Evolutionary conservation across 305 asterid genomes (phyloP).

Genomic region (Andrographis paniculata): DNA sequence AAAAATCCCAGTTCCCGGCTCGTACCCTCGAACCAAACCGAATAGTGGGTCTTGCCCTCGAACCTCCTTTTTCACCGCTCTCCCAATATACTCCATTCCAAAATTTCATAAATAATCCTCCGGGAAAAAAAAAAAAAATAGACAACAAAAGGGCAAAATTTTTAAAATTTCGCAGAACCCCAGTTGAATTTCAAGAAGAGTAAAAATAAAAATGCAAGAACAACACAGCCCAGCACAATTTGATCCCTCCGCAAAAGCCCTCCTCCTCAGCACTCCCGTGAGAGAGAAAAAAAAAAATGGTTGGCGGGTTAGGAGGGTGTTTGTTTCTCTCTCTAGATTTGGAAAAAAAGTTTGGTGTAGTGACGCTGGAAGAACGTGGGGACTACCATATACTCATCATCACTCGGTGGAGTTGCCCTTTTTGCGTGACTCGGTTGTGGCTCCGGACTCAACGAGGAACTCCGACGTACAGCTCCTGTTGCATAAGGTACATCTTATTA

Average conservation of each 20-base stretch:
- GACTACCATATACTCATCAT: too few relatives aligned
- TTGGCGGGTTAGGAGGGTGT: slow-evolving; percentile 21
- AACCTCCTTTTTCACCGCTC: slow-evolving; percentile 54
- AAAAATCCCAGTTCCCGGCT: slow-evolving; percentile 41
- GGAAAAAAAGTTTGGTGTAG: slow-evolving; percentile 9
- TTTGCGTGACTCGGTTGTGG: too few relatives aligned
- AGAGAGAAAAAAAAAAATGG: slow-evolving; percentile 21
- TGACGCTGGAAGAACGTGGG: too few relatives aligned
- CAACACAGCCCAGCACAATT: slow-evolving; percentile 12
- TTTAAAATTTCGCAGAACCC: slow-evolving; percentile 1
- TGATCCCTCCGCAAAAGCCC: slow-evolving; percentile 33
- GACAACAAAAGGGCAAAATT: too few relatives aligned
- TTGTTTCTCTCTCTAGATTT: slow-evolving; percentile 36
- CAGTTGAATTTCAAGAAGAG: slow-evolving; percentile 8
- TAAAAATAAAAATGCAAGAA: background rate
- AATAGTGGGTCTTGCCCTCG: slow-evolving; percentile 32
- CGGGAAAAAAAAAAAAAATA: too few relatives aligned
- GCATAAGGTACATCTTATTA: too few relatives aligned
- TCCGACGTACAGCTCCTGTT: too few relatives aligned
- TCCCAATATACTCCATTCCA: slow-evolving; percentile 68
- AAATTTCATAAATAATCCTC: slow-evolving; percentile 25
- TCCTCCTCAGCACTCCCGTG: slow-evolving; percentile 6
- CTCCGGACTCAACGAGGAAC: too few relatives aligned
- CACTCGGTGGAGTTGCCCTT: too few relatives aligned
- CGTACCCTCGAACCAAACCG: slow-evolving; percentile 52